A percentile compares a stretch with the other conserved stretches of the same genome.
phyloP scores from a whole-genome alignment of 192 early-diverging fungal species.

The Backusella australiensis region DNA sequence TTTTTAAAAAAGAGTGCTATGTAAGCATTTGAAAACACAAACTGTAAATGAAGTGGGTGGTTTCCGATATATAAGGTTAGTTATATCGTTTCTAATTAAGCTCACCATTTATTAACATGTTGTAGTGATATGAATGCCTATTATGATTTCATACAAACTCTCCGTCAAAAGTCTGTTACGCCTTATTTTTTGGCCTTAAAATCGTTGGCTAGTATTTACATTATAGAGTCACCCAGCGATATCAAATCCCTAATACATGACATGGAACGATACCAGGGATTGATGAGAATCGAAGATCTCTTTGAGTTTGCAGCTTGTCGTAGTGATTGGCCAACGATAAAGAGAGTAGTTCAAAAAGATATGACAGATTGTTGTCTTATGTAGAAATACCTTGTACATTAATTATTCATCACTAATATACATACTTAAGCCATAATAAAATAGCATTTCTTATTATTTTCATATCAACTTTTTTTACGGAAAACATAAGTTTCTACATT shows the following conservation, averaged over 20 bases:
- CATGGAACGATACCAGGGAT: conserved; percentile 67
- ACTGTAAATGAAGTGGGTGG: conserved; percentile 83
- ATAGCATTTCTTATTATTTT: too few species aligned
- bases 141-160: conserved; percentile 64
- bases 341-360: conserved; percentile 70
- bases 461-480: too few species aligned
- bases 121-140: conserved; percentile 78
- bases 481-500: too few species aligned
- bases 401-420: not conserved
- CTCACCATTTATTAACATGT: not conserved
- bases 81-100: not conserved
- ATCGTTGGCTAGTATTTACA: conserved; percentile 80
- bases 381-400: conserved; percentile 24
- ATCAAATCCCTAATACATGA: conserved; percentile 79
- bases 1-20: conserved; percentile 58
- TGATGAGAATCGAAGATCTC: conserved; percentile 75
- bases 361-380: conserved; percentile 55
- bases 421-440: not conserved
- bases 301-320: conserved; percentile 78
- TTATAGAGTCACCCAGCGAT: conserved; percentile 72
- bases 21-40: conserved; percentile 80
- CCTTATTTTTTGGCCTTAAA: conserved; percentile 77
- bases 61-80: conserved; percentile 81
- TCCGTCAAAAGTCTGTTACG: conserved; percentile 59
- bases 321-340: conserved; percentile 77